Evolutionary conservation across 257 asterid species (phyloP), one percentile per base, ranked within the genome.

Genomic region (Capsicum baccatum): DNA sequence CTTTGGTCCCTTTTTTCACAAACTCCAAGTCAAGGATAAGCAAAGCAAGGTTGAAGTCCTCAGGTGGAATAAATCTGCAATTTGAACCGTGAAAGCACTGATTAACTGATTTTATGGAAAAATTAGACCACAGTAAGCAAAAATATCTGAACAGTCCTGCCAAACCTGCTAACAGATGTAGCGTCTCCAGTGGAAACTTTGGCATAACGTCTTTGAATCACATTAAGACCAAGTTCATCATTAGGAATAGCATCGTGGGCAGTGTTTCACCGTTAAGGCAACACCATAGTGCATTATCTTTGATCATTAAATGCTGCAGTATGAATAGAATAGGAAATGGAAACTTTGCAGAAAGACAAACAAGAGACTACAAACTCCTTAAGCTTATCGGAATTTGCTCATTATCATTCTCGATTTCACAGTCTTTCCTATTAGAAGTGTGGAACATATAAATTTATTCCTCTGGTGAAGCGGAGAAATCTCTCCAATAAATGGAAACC

Each of bases 1-100:
- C 98, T 90, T 86, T 97, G 58, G 97, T 86, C 82, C 95, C 98
- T 86, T 91, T 97, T 93, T 93, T 95, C 83, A 97, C 94, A 89
- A 95, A 97, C 93, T 97, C 99, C 93, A 97, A 90, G 85, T 97
- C 99, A n/a, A 97, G 91, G 39, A 93, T 92, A 62, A 97, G 92
- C 92, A 97, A 83, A 35, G 98, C 95, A 58, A 94, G 92, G 86
- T 91, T 92, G 88, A 92, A 95, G 88, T 89, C 73, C 80, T 97
- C 99, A 26, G 99, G 99, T 69, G 97, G 99, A 79, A 85, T 66
- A 80, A 93, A 97, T 84, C 99, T 97, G 88, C 69, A 87, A 58
- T 52, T 15, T 55, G 71, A 76, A 52, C 63, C 52, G 48, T 26
- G 63, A 76, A 76, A 76, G 47, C 63, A 21, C 63, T 26, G 33